phyloP scores from a whole-genome alignment of 176 grass and related monocot genomes.

The Carex littledalei region DNA sequence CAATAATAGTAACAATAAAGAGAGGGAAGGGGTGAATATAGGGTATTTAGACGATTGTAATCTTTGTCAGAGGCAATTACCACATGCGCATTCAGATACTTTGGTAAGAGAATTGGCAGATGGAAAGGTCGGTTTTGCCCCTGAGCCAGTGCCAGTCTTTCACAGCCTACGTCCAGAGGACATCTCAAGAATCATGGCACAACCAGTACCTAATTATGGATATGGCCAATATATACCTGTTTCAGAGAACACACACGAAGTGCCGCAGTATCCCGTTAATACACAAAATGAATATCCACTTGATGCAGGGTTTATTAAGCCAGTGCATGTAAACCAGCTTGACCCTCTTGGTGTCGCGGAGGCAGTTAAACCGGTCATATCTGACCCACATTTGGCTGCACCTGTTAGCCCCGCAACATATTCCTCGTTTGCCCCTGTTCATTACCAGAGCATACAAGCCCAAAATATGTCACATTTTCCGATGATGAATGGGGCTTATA shows the following conservation, averaged over 20 bases:
- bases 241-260: conserved; percentile 18
- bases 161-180: conserved; percentile 75
- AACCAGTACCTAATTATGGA: conserved; percentile 41
- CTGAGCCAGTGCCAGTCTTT: conserved; percentile 36
- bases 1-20: conserved; percentile 5
- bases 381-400: conserved; percentile 39
- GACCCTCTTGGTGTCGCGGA: background rate
- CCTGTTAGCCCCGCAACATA: conserved; percentile 35
- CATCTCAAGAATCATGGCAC: conserved; percentile 51
- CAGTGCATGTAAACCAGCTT: background rate
- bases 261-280: conserved; percentile 11
- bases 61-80: conserved; percentile 61
- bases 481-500: conserved; percentile 44
- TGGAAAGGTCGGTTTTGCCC: conserved; percentile 29
- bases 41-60: conserved; percentile 50
- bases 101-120: conserved; percentile 43
- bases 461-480: conserved; percentile 42
- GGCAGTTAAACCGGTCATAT: background rate
- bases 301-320: background rate
- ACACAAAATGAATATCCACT: background rate
- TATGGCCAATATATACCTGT: conserved; percentile 36
- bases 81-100: conserved; percentile 73
- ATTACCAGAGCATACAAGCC: conserved; percentile 57
- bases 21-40: conserved; percentile 14
- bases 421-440: conserved; percentile 39